These are phyloP conservation scores for Stentor roeselii DNA, from an alignment of 73 alveolate genomes.

Conservation along the genomic window DNA sequence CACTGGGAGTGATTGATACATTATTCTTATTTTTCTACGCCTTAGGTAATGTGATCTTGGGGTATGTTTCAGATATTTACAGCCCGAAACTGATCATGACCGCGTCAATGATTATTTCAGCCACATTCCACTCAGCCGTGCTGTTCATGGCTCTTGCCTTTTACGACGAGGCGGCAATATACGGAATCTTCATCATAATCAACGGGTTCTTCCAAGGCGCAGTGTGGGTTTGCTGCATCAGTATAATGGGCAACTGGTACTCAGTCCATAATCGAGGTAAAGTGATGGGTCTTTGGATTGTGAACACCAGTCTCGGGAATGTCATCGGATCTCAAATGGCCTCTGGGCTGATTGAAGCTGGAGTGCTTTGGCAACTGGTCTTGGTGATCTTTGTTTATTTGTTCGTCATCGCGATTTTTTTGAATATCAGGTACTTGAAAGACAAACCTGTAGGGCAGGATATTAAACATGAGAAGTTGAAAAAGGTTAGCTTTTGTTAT, in stretches of 20 bases:
- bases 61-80: not conserved
- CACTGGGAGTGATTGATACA: not conserved
- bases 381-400: not conserved
- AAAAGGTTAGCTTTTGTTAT: slow-evolving; percentile 31
- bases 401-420: not conserved
- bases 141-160: not conserved
- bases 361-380: not conserved
- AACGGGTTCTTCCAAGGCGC: slow-evolving; percentile 13
- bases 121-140: not conserved
- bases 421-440: not conserved
- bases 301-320: not conserved
- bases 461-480: not conserved
- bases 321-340: slow-evolving; percentile 9
- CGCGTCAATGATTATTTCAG: not conserved
- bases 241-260: slow-evolving; percentile 22
- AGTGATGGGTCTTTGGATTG: slow-evolving; percentile 2
- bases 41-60: not conserved
- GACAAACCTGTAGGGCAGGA: not conserved
- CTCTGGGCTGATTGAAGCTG: not conserved
- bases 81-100: not conserved
- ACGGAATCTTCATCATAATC: not conserved
- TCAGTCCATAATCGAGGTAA: not conserved
- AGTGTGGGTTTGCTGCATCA: not conserved
- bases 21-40: not conserved
- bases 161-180: not conserved